Base-by-base conservation (phyloP, 345 rosid species). In the Arabis alpina region DNA sequence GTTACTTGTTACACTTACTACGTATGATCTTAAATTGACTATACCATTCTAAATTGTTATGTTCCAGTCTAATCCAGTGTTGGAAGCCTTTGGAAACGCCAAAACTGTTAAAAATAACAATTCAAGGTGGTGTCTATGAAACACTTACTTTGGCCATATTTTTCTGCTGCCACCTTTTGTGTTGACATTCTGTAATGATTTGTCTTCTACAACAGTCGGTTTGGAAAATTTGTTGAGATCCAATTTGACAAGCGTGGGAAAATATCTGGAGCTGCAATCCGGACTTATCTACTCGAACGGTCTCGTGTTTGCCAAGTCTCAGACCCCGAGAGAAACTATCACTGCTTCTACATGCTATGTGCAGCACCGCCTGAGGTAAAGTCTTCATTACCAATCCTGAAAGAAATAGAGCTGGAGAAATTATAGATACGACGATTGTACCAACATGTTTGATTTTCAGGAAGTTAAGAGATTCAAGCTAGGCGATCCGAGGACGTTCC, bases 41-140 rank as follows among this genome's bases (percentile, higher is more conserved):
- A 10, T 47, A 71, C 41, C 48, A 24, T 49, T 71, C 50, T 55
- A 42, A 61, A 43, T 27, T 65, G 12, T 40, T 66, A 42, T 79
- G 19, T 61, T 40, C 1, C 85, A 92, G 98, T 89, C 96, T 60
- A 89, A 92, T 71, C 94, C 98, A 48, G 96, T 92, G 52, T 57
- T 92, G 69, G 98, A 92, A 85, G 98, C 98, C 61, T 92, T 92
- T 62, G 98, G 98, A 72, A 92, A 92, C 72, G 92, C 98, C 39
- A 89, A 89, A 78, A 92, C 96, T 12, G 89, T 89, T 23, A 92
- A 83, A 70, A 92, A 89, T 76, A 92, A 92, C 83, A 92, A 92
- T 76, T 92, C 98, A 68, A 92, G 98, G 93, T 86, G 25, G 65
- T 72, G 60, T 42, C 49, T 59, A 10, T 30, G 6, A 41, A 45